Conservation (phyloP, 371 early-diverging fungal genomes). For the Coemansia sp. region DNA sequence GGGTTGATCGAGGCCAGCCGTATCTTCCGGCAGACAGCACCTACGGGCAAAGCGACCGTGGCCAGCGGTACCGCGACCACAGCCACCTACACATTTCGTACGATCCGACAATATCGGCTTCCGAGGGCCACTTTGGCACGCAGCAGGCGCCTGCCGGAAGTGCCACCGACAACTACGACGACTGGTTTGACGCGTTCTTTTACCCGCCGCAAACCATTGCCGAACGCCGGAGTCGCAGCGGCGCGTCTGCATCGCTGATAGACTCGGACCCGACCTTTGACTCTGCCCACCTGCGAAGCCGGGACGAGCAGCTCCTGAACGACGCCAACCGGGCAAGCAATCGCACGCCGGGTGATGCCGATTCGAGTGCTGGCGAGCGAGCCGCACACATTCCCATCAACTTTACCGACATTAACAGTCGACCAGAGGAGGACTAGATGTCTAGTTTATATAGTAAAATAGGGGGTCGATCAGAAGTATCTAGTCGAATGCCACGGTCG, state of each 20-base stretch:
- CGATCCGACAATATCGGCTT: slow-evolving; percentile 27
- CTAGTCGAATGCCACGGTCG: slow-evolving; percentile 1
- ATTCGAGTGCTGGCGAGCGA: not conserved
- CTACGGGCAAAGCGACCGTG: not conserved
- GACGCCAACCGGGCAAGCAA: not conserved
- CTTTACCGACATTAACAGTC: not conserved
- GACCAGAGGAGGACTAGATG: not conserved
- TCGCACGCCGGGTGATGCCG: not conserved
- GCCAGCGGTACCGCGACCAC: slow-evolving; percentile 32
- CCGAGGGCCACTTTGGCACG: slow-evolving; percentile 13
- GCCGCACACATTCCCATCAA: slow-evolving; percentile 2
- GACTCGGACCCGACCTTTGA: slow-evolving; percentile 34
- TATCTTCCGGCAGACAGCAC: not conserved
- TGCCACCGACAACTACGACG: slow-evolving; percentile 15
- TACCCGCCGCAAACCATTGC: slow-evolving; percentile 24
- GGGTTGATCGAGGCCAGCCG: not conserved
- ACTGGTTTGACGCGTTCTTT: slow-evolving; percentile 43
- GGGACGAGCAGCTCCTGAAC: not conserved
- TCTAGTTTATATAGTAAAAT: not conserved
- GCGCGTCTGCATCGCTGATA: slow-evolving; percentile 30
- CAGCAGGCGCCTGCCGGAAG: not conserved
- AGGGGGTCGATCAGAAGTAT: not conserved
- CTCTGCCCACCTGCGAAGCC: slow-evolving; percentile 12
- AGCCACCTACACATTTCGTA: slow-evolving; percentile 40
- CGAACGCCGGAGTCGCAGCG: not conserved